phyloP scores from a whole-genome alignment of 2,329 filamentous ascomycete species.

The Huntiella abstrusa region DNA sequence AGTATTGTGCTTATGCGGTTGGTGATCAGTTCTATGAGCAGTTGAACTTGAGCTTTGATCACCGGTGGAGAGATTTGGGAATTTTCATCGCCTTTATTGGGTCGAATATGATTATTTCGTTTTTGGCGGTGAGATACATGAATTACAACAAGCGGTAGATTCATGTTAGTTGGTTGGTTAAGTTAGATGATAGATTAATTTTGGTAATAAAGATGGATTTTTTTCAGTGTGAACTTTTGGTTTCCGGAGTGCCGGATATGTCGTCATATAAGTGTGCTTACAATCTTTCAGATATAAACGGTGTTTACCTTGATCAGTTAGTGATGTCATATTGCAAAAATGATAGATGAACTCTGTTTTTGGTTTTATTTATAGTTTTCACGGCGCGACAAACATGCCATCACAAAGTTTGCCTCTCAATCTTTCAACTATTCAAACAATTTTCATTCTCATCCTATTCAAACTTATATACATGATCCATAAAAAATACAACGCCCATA shows the following conservation, averaged over 20 bases:
- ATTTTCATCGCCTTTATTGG: conserved; percentile 60
- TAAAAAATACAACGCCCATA: background rate
- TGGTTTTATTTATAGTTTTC: too few species aligned
- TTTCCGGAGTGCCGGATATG: too few species aligned
- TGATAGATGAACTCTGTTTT: too few species aligned
- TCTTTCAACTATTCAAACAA: background rate
- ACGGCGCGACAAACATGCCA: too few species aligned
- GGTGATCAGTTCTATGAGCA: conserved; percentile 64
- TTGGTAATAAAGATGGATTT: too few species aligned
- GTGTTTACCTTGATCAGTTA: too few species aligned
- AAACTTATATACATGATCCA: background rate
- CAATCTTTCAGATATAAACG: too few species aligned
- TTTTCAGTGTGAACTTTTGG: too few species aligned
- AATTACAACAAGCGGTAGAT: conserved; percentile 26
- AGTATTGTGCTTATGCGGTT: conserved; percentile 65
- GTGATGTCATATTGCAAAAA: too few species aligned
- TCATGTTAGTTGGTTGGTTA: background rate
- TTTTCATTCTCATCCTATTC: background rate
- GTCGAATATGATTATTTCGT: conserved; percentile 51
- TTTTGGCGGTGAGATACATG: conserved; percentile 31
- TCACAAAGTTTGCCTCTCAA: too few species aligned
- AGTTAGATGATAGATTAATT: background rate
- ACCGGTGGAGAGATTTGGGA: conserved; percentile 67
- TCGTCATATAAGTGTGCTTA: too few species aligned
- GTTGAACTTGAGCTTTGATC: conserved; percentile 44